Percentiles rank a stretch among this genome's conserved stretches.
Evolutionary conservation across 2,329 filamentous ascomycete species (phyloP).

Genomic region (Verruconis gallopava): DNA sequence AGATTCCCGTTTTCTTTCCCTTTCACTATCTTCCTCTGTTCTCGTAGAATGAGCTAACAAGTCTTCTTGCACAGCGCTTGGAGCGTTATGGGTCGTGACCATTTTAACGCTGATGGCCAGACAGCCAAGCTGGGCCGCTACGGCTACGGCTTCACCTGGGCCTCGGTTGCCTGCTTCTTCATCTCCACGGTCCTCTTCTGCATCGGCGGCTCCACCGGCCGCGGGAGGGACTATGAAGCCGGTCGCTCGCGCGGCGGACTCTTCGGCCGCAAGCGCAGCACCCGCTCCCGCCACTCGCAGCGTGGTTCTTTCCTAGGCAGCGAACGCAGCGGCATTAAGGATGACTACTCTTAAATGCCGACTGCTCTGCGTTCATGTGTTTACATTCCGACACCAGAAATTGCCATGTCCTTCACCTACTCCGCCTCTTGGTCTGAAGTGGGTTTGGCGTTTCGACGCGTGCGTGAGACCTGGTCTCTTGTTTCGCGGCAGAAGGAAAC

Average conservation of each 20-base stretch:
- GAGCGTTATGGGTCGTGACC: constrained; percentile 57
- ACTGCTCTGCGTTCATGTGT: background rate
- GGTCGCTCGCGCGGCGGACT: background rate
- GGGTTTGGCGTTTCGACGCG: too few species aligned
- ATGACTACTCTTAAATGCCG: constrained; percentile 4
- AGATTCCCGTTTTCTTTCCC: constrained; percentile 11
- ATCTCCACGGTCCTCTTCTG: constrained; percentile 57
- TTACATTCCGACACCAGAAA: too few species aligned
- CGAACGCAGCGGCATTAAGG: constrained; percentile 21
- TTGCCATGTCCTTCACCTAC: too few species aligned
- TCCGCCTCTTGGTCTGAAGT: too few species aligned
- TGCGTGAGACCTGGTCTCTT: too few species aligned
- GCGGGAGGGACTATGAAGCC: constrained; percentile 24
- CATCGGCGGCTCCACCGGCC: constrained; percentile 41
- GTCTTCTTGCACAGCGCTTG: constrained; percentile 36
- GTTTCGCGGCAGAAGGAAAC: too few species aligned
- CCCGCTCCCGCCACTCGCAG: constrained; percentile 24
- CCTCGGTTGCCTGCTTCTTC: constrained; percentile 51
- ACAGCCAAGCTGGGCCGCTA: constrained; percentile 50
- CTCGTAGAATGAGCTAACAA: constrained; percentile 5
- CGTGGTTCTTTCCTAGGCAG: constrained; percentile 30
- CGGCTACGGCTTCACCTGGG: constrained; percentile 69
- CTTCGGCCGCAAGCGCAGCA: constrained; percentile 17
- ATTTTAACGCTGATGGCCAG: constrained; percentile 45
- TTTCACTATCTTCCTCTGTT: constrained; percentile 4